phyloP scores from a whole-genome alignment of 1,284 basidiomycete genomes.

The Inonotus hispidus region DNA sequence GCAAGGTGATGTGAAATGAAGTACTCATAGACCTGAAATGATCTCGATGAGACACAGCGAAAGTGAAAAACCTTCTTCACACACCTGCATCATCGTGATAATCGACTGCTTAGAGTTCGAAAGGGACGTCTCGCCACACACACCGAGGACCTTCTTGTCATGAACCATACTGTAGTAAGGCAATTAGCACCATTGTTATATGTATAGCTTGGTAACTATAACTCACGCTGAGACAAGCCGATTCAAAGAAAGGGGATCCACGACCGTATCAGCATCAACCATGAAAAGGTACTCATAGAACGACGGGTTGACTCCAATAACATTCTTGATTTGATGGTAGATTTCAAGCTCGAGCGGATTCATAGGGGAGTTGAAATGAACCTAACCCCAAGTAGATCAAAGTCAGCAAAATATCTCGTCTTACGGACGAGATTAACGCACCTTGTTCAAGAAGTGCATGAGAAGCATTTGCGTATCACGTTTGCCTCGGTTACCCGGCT shows the following conservation, averaged over 20 bases:
- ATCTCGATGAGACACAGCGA: conserved; percentile 14
- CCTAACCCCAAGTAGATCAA: conserved; percentile 39
- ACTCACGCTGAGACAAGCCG: conserved; percentile 86
- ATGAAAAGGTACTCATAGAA: conserved; percentile 98
- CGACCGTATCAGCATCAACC: conserved; percentile 96
- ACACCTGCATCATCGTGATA: conserved; percentile 96
- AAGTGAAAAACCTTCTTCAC: conserved; percentile 22
- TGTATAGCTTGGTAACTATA: background rate
- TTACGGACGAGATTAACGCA: conserved; percentile 26
- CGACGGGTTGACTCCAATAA: conserved; percentile 96
- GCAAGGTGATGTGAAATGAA: conserved; percentile 97
- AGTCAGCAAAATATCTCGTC: conserved; percentile 2
- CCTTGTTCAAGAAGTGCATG: conserved; percentile 98
- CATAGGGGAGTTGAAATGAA: conserved; percentile 97
- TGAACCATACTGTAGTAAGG: conserved; percentile 65
- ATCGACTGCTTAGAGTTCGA: conserved; percentile 90
- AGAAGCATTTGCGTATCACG: conserved; percentile 95
- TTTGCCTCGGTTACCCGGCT: conserved; percentile 95
- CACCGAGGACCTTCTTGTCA: conserved; percentile 90
- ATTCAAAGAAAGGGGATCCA: conserved; percentile 82
- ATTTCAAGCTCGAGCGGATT: conserved; percentile 95
- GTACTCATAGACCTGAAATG: conserved; percentile 84
- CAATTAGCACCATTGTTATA: conserved; percentile 16
- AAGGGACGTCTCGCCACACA: conserved; percentile 90
- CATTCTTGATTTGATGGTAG: conserved; percentile 99